Evolutionary conservation across 106 monocot species (phyloP), one percentile per base, ranked within the genome.

Genomic region (Cymbidium sinense): DNA sequence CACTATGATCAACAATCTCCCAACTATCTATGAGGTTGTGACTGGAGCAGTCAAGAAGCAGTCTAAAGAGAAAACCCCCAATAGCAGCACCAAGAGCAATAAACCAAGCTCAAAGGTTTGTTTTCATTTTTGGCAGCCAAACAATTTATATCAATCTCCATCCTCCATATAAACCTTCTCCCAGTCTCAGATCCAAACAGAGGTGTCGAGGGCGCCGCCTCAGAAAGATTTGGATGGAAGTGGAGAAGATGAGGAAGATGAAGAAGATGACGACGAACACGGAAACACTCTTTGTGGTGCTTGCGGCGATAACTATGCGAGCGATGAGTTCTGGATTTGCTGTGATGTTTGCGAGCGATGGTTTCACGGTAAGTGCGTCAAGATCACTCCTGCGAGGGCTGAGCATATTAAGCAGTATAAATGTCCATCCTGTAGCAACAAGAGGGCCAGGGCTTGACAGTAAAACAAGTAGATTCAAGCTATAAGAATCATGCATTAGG

Each of bases 1-100:
- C 43, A 77, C 81, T 17, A 89, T 89, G 91, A 92, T 92, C 70
- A 92, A 92, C 77, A 83, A 79, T 37, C 81, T 92, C 43, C 91
- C 91, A 19, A 89, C 91, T 37, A 85, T 92, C 62, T 92, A 74
- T 79, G 89, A 92, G 73, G 91, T 88, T 73, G 91, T 89, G 81
- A 87, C 89, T 50, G 89, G 91, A 77, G 78, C 77, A 0, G 74
- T 73, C 54, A 87, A 89, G 81, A 89, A 83, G 44, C 91, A 92
- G 70, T 43, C 86, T 6, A 89, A 89, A 79, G 89, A 92, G 62
- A 92, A 88, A 73, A 83, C 85, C 64, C 80, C 86, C 34, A 85
- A 85, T 62, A 91, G 81, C 74, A 85, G 74, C 74, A 85, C 44
- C 84, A 88, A 88, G 64, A 82, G 70, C 82, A 58, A 58, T 8